Percentiles rank a stretch among this genome's conserved stretches.
Conservation (phyloP, 345 rosid species). For the Zanthoxylum bungeanum region DNA sequence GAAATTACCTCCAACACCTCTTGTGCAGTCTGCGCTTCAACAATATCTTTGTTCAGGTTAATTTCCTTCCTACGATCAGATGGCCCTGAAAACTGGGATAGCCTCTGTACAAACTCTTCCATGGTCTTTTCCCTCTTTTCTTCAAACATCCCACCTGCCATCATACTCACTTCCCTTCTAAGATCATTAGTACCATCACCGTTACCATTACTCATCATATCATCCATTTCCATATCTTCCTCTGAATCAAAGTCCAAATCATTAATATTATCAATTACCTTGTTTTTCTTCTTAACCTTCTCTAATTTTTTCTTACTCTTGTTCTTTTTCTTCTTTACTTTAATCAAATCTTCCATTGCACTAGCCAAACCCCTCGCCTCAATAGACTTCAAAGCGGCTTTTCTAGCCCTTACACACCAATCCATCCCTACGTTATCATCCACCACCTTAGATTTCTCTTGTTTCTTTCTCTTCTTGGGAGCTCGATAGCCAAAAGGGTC, state of each 20-base stretch:
- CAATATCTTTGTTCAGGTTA: slow-evolving; percentile 61
- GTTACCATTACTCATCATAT: slow-evolving; percentile 4
- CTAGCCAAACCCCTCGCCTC: slow-evolving; percentile 65
- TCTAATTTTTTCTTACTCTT: slow-evolving; percentile 41
- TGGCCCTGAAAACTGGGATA: slow-evolving; percentile 72
- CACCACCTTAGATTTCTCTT: slow-evolving; percentile 38
- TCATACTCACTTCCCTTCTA: slow-evolving; percentile 44
- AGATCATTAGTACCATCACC: slow-evolving; percentile 34
- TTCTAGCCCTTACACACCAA: slow-evolving; percentile 88
- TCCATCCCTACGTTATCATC: slow-evolving; percentile 73
- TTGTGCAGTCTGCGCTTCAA: slow-evolving; percentile 82
- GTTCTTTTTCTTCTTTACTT: slow-evolving; percentile 57
- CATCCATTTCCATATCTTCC: slow-evolving; percentile 33
- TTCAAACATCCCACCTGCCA: slow-evolving; percentile 71
- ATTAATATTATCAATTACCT: slow-evolving; percentile 31
- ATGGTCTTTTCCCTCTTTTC: slow-evolving; percentile 57
- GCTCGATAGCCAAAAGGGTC: slow-evolving; percentile 56
- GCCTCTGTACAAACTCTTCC: slow-evolving; percentile 66
- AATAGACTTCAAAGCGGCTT: slow-evolving; percentile 66
- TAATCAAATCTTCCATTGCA: slow-evolving; percentile 48
- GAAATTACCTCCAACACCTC: slow-evolving; percentile 67
- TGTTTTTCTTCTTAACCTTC: slow-evolving; percentile 29
- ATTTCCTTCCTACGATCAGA: slow-evolving; percentile 76
- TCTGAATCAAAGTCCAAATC: slow-evolving; percentile 37
- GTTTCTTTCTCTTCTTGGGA: slow-evolving; percentile 63